Evolutionary conservation across 306 rosid genomes (phyloP), one percentile per base, ranked within the genome.

Genomic region (Fragaria nilgerrensis): DNA sequence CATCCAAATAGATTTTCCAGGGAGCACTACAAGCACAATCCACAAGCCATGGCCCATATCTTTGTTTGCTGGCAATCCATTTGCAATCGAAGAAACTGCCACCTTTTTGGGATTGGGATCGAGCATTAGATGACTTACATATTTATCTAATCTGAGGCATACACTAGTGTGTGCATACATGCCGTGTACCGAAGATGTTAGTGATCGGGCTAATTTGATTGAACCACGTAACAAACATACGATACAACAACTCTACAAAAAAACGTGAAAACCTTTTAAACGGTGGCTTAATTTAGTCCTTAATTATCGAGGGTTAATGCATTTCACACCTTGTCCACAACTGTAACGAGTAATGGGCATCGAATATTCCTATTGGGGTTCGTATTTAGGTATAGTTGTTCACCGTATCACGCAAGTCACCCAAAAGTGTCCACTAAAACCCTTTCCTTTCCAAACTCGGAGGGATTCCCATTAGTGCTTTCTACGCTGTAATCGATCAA

Each of bases 361-460:
- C 70, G 70, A 36, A 65, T 65, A 65, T 37, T 19, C 70, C 22
- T 17, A 36, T 36, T 19, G 23, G 25, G 44, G 45, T 64, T 36
- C 47, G 70, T 34, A 64, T 64, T 15, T 65, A 65, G 25, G 70
- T 13, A 62, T 65, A 8, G 25, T 9, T 17, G 48, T 37, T 65
- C 27, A 65, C 27, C 70, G 47, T 65, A n/a, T 32, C 48, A 37
- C 70, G 70, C 70, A 65, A 37, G 70, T 65, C 48, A 37, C 45
- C 11, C 41, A 70, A 70, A 29, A 22, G 22, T 16, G 19, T 32
- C 75, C 64, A 72, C 75, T 55, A 32, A 9, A 39, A n/a, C 13
- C 52, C 34, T 13, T 58, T 23, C 2, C 20, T 2, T 39, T 16
- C 77, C 58, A 56, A 74, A 61, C 14, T 19, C 34, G 10, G 7